phyloP scores from a whole-genome alignment of 345 rosid genomes.

The Dimocarpus longan region DNA sequence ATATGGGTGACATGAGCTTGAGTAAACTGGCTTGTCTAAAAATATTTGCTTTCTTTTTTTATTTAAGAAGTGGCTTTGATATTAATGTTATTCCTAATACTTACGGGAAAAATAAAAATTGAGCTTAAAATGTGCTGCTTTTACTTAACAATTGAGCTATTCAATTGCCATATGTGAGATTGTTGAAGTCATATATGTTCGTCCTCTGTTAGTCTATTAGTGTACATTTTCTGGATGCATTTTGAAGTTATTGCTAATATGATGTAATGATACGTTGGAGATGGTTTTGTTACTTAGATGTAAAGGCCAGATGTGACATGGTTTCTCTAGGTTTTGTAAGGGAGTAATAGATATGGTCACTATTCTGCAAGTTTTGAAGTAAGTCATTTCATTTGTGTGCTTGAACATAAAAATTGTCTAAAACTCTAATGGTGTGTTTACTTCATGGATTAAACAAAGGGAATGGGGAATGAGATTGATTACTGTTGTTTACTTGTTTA shows the following conservation, averaged over 20 bases:
- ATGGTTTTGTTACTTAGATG: neutral
- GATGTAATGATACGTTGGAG: neutral
- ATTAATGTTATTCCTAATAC: too few species aligned
- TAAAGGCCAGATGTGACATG: neutral
- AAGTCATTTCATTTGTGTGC: constrained; percentile 1
- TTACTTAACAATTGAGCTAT: too few species aligned
- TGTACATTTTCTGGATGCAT: neutral
- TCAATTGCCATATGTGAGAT: neutral
- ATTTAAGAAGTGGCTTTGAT: too few species aligned
- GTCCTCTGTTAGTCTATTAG: neutral
- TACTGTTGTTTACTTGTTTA: too few species aligned
- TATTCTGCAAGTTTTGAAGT: neutral
- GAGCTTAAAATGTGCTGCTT: too few species aligned
- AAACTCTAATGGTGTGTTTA: too few species aligned
- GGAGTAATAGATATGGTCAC: neutral
- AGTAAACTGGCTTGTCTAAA: neutral
- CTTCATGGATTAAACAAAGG: too few species aligned
- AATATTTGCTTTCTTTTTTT: neutral
- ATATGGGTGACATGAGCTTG: neutral
- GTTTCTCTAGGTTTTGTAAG: neutral
- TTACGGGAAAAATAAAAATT: too few species aligned
- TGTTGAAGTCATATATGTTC: neutral
- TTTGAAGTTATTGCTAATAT: neutral
- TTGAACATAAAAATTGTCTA: neutral
- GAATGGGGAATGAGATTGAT: too few species aligned